These are phyloP conservation scores for Tetratostichococcus sp. DNA, from an alignment of 139 green algal species.

Conservation along the genomic window DNA sequence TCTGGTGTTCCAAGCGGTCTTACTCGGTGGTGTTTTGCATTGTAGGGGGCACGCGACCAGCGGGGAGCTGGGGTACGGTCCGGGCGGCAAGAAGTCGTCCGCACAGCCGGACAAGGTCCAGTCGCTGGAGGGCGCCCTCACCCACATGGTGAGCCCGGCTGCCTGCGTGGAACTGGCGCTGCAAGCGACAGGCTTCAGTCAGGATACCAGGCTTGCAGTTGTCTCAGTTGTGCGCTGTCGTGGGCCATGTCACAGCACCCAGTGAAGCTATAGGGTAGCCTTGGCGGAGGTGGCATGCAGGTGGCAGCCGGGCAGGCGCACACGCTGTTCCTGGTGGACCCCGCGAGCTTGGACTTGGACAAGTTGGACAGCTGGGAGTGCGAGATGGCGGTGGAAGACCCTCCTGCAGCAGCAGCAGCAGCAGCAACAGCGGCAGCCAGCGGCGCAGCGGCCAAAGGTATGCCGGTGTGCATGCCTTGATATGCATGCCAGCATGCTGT, in stretches of 20 bases:
- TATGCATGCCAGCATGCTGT: no score
- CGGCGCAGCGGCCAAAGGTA: slow-evolving; percentile 11
- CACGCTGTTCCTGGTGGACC: slow-evolving; percentile 75
- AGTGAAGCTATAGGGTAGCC: no score
- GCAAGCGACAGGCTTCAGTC: no score
- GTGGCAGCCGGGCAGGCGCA: slow-evolving; percentile 76
- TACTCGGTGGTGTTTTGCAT: no score
- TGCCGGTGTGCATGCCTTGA: no score
- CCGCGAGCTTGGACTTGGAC: slow-evolving; percentile 20
- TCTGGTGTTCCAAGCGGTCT: no score
- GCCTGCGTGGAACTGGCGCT: background rate
- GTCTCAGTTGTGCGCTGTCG: no score
- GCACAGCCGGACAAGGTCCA: slow-evolving; percentile 83
- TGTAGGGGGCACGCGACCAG: slow-evolving; percentile 66
- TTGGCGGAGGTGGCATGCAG: no score
- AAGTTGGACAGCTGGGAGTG: slow-evolving; percentile 30
- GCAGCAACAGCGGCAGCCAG: slow-evolving; percentile 3
- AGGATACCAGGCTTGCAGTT: no score
- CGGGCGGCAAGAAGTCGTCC: slow-evolving; percentile 80
- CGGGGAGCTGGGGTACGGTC: slow-evolving; percentile 87
- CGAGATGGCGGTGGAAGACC: slow-evolving; percentile 8
- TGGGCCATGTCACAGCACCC: no score
- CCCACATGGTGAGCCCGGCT: slow-evolving; percentile 28
- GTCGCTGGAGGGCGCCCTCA: slow-evolving; percentile 50
- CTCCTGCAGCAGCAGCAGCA: background rate